A percentile compares a stretch with the other conserved stretches of the same genome.
These are phyloP conservation scores for Mycena olivaceomarginata DNA, from an alignment of 768 basidiomycete species.

Conservation along the genomic window DNA sequence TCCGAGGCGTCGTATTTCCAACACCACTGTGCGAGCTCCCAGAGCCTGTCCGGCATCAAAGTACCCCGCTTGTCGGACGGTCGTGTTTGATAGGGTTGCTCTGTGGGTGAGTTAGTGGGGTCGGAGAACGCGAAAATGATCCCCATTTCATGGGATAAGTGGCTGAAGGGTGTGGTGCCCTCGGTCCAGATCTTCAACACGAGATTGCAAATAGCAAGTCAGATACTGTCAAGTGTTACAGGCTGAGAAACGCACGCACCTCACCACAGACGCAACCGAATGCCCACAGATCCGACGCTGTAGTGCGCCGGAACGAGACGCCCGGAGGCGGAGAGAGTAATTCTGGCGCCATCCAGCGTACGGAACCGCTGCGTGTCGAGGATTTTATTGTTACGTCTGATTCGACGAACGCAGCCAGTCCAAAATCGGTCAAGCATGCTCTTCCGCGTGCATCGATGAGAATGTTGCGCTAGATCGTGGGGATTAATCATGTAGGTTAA, in stretches of 20 bases:
- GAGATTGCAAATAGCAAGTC: not conserved
- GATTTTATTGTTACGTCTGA: not conserved
- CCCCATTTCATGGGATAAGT: not conserved
- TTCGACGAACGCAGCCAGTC: not conserved
- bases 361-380: not conserved
- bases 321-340: not conserved
- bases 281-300: not conserved
- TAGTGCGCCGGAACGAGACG: not conserved
- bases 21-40: not conserved
- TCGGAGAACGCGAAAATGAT: not conserved
- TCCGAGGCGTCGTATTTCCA: not conserved
- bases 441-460: constrained; percentile 11
- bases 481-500: not conserved
- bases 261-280: constrained; percentile 16
- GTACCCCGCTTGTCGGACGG: not conserved
- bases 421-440: not conserved
- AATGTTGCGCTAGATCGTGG: constrained; percentile 15
- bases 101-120: not conserved
- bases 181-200: not conserved
- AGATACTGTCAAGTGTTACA: not conserved
- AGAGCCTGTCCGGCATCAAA: not conserved
- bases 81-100: not conserved
- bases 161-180: not conserved
- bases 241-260: not conserved
- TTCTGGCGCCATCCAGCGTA: not conserved